A percentile compares a stretch with the other conserved stretches of the same genome.
These are phyloP conservation scores for Berberis vulgaris DNA, from an alignment of 164 flowering plant genomes.

Conservation along the genomic window DNA sequence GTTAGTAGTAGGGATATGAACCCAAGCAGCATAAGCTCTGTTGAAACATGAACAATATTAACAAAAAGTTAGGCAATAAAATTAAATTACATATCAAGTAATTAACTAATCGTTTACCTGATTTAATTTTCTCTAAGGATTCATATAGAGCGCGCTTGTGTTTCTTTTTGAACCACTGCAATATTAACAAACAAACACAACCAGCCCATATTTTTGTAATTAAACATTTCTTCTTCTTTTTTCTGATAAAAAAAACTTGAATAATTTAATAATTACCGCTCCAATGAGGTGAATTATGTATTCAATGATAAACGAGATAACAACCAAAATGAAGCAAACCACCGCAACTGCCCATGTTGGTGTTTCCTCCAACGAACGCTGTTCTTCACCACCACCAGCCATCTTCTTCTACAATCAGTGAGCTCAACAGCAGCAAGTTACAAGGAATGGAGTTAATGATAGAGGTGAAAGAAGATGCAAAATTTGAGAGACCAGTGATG, in stretches of 20 bases:
- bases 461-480: no score
- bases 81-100: not conserved
- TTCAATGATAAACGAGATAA: conserved; percentile 57
- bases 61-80: not conserved
- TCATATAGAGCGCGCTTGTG: conserved; percentile 49
- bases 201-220: no score
- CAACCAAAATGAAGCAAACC: conserved; percentile 51
- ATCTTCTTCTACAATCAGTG: not conserved
- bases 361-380: conserved; percentile 50
- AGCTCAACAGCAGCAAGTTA: no score
- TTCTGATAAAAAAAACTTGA: not conserved
- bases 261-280: conserved; percentile 26
- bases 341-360: conserved; percentile 84
- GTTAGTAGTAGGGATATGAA: conserved; percentile 60
- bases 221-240: not conserved
- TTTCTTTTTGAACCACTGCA: conserved; percentile 50
- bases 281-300: conserved; percentile 52
- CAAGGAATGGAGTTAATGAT: no score
- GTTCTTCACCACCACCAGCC: conserved; percentile 25
- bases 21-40: conserved; percentile 69
- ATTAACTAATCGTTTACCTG: conserved; percentile 23
- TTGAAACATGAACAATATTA: not conserved
- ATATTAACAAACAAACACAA: not conserved
- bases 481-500: no score
- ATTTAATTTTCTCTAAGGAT: conserved; percentile 56